Evolutionary conservation across 495 filamentous ascomycete genomes (phyloP), one percentile per base, ranked within the genome.

Genomic region (Apiosordaria backusii): DNA sequence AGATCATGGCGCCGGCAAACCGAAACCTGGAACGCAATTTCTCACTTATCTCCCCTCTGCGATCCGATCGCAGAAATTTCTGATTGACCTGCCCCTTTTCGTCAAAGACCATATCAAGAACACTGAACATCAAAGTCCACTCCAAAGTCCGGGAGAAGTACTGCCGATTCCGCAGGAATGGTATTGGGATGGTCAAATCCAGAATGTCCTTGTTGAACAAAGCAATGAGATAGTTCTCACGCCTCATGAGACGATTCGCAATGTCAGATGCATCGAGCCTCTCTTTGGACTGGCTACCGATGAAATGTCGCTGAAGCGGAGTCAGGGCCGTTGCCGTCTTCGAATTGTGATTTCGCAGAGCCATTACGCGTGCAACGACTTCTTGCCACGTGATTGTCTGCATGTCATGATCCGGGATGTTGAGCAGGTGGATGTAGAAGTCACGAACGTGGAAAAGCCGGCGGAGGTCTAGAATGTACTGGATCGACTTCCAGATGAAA

Each of bases 321-420:
- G 79, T 84, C 57, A 85, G 75, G 55, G 79, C 84, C 16, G 86
- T 86, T 2, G 92, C 91, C 18, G 93, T 97, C 54, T 87, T 85
- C 25, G 92, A 87, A 71, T 99, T 99, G 45, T 89, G 83, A 75
- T 98, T 93, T 70, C 96, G 82, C 6, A 98, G 77, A 16, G 85
- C 83, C 89, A 97, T 97, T 62, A 99, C 81, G 57, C 93, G 89
- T 45, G 87, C 89, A 54, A 99, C 94, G 40, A 98, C 85, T 66
- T 96, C 90, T 74, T 97, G 92, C 95, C 95, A 99, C 7, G 92
- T 92, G 35, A 98, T 89, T 0, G 93, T 97, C 77, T 98, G 96
- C 73, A 99, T 96, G 67, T 99, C 96, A 22, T 86, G 80, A 70
- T 98, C 96, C 2, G 91, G 90, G 35, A 99, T 89, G 29, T 89